A percentile compares a stretch with the other conserved stretches of the same genome.
Conservation (phyloP, 805 yeast genomes). For the Schizosaccharomyces cryophilus region DNA sequence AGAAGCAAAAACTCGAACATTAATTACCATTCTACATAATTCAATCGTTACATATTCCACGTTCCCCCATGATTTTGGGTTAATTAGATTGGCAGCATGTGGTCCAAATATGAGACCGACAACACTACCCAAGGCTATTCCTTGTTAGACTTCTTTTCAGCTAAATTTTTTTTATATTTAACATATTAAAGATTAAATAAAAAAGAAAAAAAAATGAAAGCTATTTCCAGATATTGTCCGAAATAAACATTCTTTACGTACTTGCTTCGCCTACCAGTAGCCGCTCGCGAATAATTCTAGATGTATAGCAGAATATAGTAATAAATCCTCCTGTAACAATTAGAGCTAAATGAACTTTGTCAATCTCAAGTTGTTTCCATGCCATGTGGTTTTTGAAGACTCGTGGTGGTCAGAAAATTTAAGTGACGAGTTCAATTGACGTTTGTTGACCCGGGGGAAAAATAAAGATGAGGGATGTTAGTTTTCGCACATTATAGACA, state of each 20-base stretch:
- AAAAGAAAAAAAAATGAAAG: no score
- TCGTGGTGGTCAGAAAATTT: no score
- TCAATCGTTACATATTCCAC: slow-evolving; percentile 62
- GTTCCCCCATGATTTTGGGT: slow-evolving; percentile 68
- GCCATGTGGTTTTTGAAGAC: neutral
- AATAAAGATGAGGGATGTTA: no score
- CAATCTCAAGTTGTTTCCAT: slow-evolving; percentile 15
- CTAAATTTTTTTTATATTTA: neutral
- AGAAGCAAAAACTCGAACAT: slow-evolving; percentile 78
- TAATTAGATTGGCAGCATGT: slow-evolving; percentile 58
- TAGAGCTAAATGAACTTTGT: slow-evolving; percentile 61
- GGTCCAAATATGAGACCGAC: slow-evolving; percentile 81
- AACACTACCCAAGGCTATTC: slow-evolving; percentile 41
- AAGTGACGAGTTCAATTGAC: no score
- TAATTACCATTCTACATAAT: slow-evolving; percentile 54
- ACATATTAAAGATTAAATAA: no score
- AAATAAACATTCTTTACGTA: slow-evolving; percentile 3
- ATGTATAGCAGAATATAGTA: slow-evolving; percentile 53
- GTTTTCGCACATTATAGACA: no score
- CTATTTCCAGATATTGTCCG: neutral
- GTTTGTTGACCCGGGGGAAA: no score
- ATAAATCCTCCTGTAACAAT: slow-evolving; percentile 70
- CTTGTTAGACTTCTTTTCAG: neutral
- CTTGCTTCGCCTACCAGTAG: slow-evolving; percentile 74
- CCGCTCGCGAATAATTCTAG: slow-evolving; percentile 59